Conservation (phyloP, 2,329 filamentous ascomycete genomes). For the Penicillium paneum region DNA sequence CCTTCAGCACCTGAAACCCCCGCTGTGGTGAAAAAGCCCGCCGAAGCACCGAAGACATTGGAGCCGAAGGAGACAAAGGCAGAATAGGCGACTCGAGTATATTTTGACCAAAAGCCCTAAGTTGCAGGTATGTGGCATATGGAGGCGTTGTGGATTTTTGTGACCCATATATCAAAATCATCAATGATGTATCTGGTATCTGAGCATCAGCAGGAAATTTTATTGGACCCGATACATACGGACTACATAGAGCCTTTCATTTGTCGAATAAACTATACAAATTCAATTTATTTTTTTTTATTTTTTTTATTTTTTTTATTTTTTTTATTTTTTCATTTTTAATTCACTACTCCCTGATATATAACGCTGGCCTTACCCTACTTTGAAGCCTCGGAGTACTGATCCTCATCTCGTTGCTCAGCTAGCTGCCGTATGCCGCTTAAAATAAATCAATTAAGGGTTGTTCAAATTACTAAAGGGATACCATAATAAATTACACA, state of each 20-base stretch:
- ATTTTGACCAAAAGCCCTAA: background rate
- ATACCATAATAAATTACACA: too few species aligned
- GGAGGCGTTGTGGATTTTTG: slow-evolving; percentile 17
- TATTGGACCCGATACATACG: slow-evolving; percentile 1
- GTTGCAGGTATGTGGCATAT: slow-evolving; percentile 13
- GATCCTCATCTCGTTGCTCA: too few species aligned
- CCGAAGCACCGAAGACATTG: background rate
- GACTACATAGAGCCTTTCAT: slow-evolving; percentile 2
- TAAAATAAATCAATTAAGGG: too few species aligned
- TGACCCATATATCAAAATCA: slow-evolving; percentile 13
- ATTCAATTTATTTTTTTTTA: background rate
- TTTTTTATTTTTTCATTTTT: background rate
- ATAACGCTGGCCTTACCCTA: too few species aligned
- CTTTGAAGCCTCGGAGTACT: background rate
- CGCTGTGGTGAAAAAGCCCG: background rate
- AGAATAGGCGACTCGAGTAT: background rate
- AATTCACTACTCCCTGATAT: too few species aligned
- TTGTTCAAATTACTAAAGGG: too few species aligned
- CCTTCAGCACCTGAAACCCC: slow-evolving; percentile 16
- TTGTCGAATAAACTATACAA: slow-evolving; percentile 2
- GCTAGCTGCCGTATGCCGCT: too few species aligned
- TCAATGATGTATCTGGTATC: slow-evolving; percentile 9
- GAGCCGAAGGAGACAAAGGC: slow-evolving; percentile 16
- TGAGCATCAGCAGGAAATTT: slow-evolving; percentile 6
- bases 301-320: background rate